Evolutionary conservation across 2,329 filamentous ascomycete genomes (phyloP), one percentile per base, ranked within the genome.

Genomic region (Neofusicoccum cordaticola): DNA sequence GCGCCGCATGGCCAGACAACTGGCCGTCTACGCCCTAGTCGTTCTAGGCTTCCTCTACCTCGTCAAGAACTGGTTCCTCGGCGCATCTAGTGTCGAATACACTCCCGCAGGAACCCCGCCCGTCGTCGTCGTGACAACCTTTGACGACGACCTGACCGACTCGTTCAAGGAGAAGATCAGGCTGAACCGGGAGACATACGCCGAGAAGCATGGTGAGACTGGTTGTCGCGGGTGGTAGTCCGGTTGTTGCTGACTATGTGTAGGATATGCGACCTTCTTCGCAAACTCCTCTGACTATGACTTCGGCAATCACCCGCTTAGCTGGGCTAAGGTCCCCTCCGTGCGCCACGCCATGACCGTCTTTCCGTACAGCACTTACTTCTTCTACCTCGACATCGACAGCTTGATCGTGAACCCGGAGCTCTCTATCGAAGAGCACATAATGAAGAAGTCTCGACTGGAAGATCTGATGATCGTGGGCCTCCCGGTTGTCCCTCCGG

Each of bases 221-320:
- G 6, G 13, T 13, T 7, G 34, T 17, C n/a, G 7, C 4, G 19
- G 13, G 2, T 31, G 41, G 3, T 35, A 58, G 42, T 41, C 45
- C 8, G 17, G 8, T 2, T 5, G 27, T n/a, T 64, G 15, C 64
- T 67, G 15, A 69, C 44, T 8, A 22, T 8, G 37, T 4, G 34
- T 68, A 97, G 93, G 93, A 70, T 98, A 99, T 77, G 84, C 87
- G 42, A 90, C 89, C 45, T 93, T 97, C 83, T 90, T 96, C 75
- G 87, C 91, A 64, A 88, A 87, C 67, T 83, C 86, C n/a, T 84
- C 84, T 72, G 88, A 93, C 72, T 97, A 97, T 80, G 83, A 90
- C 66, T 83, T 92, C 37, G 77, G 82, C 65, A 84, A 84, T 65
- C 69, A 74, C 82, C 88, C 69, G 66, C 58, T 75, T 62, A 87